These are phyloP conservation scores for Cladorrhinum sp. DNA, from an alignment of 2,329 filamentous ascomycete species.

Conservation along the genomic window DNA sequence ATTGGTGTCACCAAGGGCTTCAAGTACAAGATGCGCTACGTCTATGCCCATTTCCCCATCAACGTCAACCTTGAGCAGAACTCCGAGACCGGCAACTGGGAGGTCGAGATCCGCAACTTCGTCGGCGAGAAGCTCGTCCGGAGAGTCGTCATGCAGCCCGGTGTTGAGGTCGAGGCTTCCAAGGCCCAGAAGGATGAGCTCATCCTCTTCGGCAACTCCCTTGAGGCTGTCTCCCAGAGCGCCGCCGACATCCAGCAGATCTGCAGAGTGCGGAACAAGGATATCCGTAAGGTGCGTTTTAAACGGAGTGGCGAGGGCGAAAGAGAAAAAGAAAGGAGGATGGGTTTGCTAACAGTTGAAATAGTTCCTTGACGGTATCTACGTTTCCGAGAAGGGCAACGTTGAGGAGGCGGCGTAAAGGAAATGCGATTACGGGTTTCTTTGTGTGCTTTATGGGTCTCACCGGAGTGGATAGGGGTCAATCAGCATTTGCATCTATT, in stretches of 20 bases:
- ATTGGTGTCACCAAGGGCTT: conserved; percentile 97
- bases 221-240: conserved; percentile 96
- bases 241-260: conserved; percentile 99
- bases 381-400: conserved; percentile 99
- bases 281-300: conserved; percentile 90
- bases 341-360: conserved; percentile 15
- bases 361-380: conserved; percentile 99
- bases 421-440: conserved; percentile 33
- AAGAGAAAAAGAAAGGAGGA: not conserved
- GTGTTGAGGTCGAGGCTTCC: conserved; percentile 87
- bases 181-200: conserved; percentile 98
- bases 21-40: conserved; percentile 99
- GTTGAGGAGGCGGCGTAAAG: conserved; percentile 70
- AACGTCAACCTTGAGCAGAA: conserved; percentile 99
- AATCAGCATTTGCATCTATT: conserved; percentile 54
- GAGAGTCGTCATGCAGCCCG: conserved; percentile 80
- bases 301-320: not conserved
- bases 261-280: conserved; percentile 99
- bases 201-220: conserved; percentile 84
- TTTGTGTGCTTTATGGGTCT: conserved; percentile 54
- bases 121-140: conserved; percentile 99
- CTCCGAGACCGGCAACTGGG: conserved; percentile 77
- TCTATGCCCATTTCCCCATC: conserved; percentile 99
- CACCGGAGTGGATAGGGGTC: conserved; percentile 61
- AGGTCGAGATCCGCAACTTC: conserved; percentile 99